phyloP scores from a whole-genome alignment of 495 filamentous ascomycete species.

The Cudoniella acicularis region DNA sequence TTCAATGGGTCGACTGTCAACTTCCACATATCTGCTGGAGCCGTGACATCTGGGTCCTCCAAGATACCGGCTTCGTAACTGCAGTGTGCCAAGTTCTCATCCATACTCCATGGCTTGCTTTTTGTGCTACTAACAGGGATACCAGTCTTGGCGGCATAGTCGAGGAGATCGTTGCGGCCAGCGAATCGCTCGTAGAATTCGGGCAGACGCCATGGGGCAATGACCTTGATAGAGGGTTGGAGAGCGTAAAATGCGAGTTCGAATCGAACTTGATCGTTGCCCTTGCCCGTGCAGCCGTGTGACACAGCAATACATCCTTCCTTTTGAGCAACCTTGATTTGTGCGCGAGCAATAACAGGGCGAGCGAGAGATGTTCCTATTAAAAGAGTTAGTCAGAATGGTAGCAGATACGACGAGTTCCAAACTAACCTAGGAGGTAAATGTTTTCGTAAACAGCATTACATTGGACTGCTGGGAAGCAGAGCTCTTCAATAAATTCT shows the following conservation, averaged over 20 bases:
- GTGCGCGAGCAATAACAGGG: conserved; percentile 82
- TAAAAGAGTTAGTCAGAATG: not conserved
- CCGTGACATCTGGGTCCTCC: conserved; percentile 60
- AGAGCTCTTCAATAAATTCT: conserved; percentile 82
- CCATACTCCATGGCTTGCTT: conserved; percentile 80
- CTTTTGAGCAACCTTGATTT: conserved; percentile 68
- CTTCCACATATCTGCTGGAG: conserved; percentile 84
- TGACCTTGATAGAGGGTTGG: conserved; percentile 75
- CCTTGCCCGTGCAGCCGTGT: conserved; percentile 85
- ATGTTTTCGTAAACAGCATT: conserved; percentile 84
- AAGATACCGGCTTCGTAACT: conserved; percentile 82
- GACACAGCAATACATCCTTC: conserved; percentile 64
- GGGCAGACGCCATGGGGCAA: conserved; percentile 84
- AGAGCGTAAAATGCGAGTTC: conserved; percentile 70
- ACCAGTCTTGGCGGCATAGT: conserved; percentile 72
- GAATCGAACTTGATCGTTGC: conserved; percentile 86
- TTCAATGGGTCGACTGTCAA: conserved; percentile 69
- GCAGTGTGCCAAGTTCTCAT: conserved; percentile 91
- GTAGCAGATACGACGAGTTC: not conserved
- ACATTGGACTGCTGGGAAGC: conserved; percentile 84
- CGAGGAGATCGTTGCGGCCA: conserved; percentile 83
- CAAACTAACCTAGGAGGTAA: conserved; percentile 62
- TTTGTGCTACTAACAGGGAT: conserved; percentile 89
- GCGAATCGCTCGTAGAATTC: conserved; percentile 79
- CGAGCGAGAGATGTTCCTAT: conserved; percentile 72